A percentile compares a stretch with the other conserved stretches of the same genome.
phyloP scores from a whole-genome alignment of 2,329 filamentous ascomycete genomes.

The Epichloe bromicola region DNA sequence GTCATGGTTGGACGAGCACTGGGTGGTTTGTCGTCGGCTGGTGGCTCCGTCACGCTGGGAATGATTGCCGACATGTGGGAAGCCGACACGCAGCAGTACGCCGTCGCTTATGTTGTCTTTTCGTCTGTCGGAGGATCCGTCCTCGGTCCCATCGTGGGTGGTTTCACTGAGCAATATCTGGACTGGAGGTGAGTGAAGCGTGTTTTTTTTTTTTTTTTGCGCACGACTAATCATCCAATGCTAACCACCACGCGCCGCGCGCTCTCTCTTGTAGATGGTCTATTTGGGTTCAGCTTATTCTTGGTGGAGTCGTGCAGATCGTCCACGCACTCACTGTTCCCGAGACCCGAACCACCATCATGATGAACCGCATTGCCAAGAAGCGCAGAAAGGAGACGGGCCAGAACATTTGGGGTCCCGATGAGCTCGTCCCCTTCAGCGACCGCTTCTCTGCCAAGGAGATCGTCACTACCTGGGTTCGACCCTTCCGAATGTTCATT shows the following conservation, averaged over 20 bases:
- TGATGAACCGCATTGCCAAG: conserved; percentile 72
- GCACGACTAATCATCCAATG: not conserved
- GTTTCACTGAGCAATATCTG: conserved; percentile 56
- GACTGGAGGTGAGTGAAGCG: conserved; percentile 42
- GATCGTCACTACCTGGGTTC: conserved; percentile 41
- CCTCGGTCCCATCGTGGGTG: conserved; percentile 65
- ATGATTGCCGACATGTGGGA: conserved; percentile 69
- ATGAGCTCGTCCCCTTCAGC: conserved; percentile 51
- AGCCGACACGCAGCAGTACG: conserved; percentile 58
- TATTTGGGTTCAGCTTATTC: conserved; percentile 78
- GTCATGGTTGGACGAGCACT: conserved; percentile 58
- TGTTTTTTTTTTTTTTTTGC: not conserved
- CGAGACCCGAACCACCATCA: conserved; percentile 62
- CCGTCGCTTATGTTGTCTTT: conserved; percentile 64
- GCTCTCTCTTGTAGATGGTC: conserved; percentile 35
- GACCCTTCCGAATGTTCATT: conserved; percentile 60
- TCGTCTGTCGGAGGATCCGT: conserved; percentile 69
- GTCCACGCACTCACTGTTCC: conserved; percentile 59
- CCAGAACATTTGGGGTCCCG: conserved; percentile 56
- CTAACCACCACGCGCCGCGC: too few relatives aligned
- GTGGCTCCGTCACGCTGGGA: conserved; percentile 59
- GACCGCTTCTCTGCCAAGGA: conserved; percentile 47
- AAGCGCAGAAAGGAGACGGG: conserved; percentile 48
- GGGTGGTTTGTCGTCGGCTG: conserved; percentile 57
- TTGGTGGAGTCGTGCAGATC: conserved; percentile 55